Evolutionary conservation across 2,329 filamentous ascomycete species (phyloP), one percentile per base, ranked within the genome.

Genomic region (Periconia sp.): DNA sequence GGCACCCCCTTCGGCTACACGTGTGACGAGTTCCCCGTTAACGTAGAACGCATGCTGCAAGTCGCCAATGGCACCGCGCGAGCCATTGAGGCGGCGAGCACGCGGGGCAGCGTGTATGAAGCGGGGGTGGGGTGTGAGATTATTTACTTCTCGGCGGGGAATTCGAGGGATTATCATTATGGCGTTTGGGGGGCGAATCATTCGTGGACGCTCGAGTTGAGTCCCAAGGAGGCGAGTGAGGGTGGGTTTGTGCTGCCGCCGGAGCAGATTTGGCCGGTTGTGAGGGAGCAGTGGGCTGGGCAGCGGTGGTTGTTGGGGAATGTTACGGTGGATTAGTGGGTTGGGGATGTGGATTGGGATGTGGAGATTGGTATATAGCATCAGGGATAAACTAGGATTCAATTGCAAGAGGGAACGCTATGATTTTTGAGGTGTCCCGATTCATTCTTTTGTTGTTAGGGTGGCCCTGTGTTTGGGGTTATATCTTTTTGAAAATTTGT

Each of bases 201-300:
- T 20, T 50, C 48, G 6, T 50, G 48, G 48, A 50, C 48, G 7
- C 41, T 50, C 6, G 48, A 50, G 48, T 33, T 50, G 37, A 50
- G 48, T 31, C 48, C 48, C 10, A 14, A 23, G n/a, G 23, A 44
- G 13, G 5, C 17, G 37, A 11, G 30, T 20, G 48, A 40, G 18
- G 48, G 48, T 17, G 48, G 41, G 15, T 44, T 44, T 19, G 48
- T 50, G 9, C 20, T 49, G 35, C 30, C 30, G 5, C 31, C 46
- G 8, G 30, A 47, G 18, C 18, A 47, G 17, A 47, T 47, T 30
- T 23, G 45, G 23, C 20, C 45, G 7, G 45, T 47, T 27, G 45
- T 47, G 2, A 30, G 41, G 37, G 48, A 50, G 41, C 35, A 44
- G n/a, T 50, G 41, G 48, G 48, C 45, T 31, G 45, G 45, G 14